Base-by-base conservation (phyloP, 2,329 filamentous ascomycete genomes). In the Fusarium tjaetaba region DNA sequence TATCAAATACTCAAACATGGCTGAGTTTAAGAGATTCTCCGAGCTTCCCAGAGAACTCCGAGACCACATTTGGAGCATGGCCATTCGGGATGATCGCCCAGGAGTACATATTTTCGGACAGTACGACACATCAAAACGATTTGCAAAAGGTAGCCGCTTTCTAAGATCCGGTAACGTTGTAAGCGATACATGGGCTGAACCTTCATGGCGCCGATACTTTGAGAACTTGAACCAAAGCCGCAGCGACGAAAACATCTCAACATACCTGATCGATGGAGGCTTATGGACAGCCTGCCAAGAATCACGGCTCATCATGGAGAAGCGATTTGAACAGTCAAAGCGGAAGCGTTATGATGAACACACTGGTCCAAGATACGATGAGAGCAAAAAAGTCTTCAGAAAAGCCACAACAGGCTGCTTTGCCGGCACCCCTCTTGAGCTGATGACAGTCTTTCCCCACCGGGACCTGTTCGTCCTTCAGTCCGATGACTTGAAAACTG, bases 381-480 rank as follows among this genome's bases (percentile, higher is more conserved):
- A 24, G 7, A 41, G 5, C 0, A 28, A 22, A 22, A 30, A 36
- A 10, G 4, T 16, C 4, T 58, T 34, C 28, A 38, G 4, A 1
- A 24, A 38, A 1, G 14, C 39, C 4, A 24, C 53, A 28, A 63
- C 49, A 28, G 65, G 52, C 5, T 61, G 36, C 24, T 73, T 72
- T 13, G 7, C 13, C 14, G 52, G 46, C 2, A 24, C 26, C 0
- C 34, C 41, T n/a, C 34, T 51, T 65, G 26, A 28, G 26, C 7
- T 28, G 5, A 28, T 28, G 26, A 72, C 71, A 2, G 48, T 65
- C 5, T 22, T 55, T 15, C 66, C 60, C 0, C 45, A 61, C 18
- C 30, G 28, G 13, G 66, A 72, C 24, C 52, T 74, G 3, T 70
- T 74, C 38, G 39, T 72, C 11, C 45, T 73, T 4, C 66, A 73